These are phyloP conservation scores for sunflower (Helianthus annuus) DNA, from an alignment of 129 eudicot genomes.

Conservation along the genomic window DNA sequence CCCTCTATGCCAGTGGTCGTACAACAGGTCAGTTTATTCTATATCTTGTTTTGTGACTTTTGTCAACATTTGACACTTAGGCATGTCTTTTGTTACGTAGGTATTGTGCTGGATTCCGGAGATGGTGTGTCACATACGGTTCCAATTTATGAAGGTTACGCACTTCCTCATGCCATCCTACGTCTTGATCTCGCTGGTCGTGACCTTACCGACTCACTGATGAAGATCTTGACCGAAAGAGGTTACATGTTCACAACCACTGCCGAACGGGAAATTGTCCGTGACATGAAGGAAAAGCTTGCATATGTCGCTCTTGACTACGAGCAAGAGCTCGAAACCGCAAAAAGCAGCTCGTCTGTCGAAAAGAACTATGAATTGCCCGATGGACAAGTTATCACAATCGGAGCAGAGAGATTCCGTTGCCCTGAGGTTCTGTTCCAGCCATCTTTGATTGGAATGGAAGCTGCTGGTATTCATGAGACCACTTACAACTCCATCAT, in stretches of 20 bases:
- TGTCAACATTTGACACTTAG: not conserved
- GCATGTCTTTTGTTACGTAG: constrained; percentile 26
- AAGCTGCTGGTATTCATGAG: constrained; percentile 80
- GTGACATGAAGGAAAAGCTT: constrained; percentile 80
- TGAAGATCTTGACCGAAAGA: constrained; percentile 82
- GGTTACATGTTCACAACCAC: constrained; percentile 94
- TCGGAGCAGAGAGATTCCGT: constrained; percentile 77
- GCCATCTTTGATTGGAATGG: constrained; percentile 77
- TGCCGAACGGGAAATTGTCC: constrained; percentile 90
- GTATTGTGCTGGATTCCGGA: constrained; percentile 82
- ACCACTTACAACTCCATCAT: constrained; percentile 83
- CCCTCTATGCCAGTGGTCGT: constrained; percentile 88
- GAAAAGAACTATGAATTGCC: constrained; percentile 81
- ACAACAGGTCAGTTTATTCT: constrained; percentile 58
- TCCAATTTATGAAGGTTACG: constrained; percentile 74
- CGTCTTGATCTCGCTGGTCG: constrained; percentile 81
- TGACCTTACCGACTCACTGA: constrained; percentile 69
- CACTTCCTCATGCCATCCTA: constrained; percentile 75
- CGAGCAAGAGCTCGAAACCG: constrained; percentile 76
- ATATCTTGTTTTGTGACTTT: not conserved
- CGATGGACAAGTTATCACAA: constrained; percentile 75
- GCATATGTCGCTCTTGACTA: constrained; percentile 77
- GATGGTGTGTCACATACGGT: constrained; percentile 82
- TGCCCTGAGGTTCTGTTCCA: constrained; percentile 83
- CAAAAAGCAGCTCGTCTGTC: constrained; percentile 75